These are phyloP conservation scores for Crithidia fasciculata DNA, from an alignment of 208 protist species.

Conservation along the genomic window DNA sequence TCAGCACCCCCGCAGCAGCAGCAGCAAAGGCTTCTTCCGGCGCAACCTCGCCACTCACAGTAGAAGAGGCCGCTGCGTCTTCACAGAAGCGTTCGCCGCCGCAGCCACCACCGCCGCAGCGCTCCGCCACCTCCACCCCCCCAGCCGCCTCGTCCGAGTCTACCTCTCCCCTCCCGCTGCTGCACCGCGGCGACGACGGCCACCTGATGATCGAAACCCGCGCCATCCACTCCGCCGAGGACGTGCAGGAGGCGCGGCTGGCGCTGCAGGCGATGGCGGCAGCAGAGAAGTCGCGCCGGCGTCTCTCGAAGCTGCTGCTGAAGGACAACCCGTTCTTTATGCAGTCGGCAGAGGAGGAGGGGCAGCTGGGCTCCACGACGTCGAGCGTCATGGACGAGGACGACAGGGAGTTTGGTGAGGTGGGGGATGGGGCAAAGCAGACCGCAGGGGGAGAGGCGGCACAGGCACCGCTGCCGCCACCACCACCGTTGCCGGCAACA, in stretches of 20 bases:
- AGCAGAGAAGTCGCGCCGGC: slow-evolving; percentile 39
- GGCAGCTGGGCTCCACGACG: slow-evolving; percentile 14
- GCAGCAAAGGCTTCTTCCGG: no score
- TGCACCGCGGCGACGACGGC: slow-evolving; percentile 39
- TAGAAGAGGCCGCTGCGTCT: no score
- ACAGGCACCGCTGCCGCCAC: neutral
- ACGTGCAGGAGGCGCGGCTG: slow-evolving; percentile 46
- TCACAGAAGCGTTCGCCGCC: no score
- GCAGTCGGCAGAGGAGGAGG: slow-evolving; percentile 33
- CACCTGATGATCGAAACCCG: slow-evolving; percentile 32
- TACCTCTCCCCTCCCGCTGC: slow-evolving; percentile 19
- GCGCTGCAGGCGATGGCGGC: slow-evolving; percentile 47
- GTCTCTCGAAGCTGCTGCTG: slow-evolving; percentile 28
- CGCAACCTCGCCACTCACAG: no score
- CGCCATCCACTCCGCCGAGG: slow-evolving; percentile 47
- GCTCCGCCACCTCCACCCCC: neutral
- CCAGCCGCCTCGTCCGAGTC: slow-evolving; percentile 2
- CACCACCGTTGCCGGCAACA: neutral
- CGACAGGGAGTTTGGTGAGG: slow-evolving; percentile 1
- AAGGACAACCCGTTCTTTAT: slow-evolving; percentile 31
- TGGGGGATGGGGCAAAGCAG: neutral
- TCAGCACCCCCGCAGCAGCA: no score
- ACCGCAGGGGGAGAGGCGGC: neutral
- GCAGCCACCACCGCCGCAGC: neutral
- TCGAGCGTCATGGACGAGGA: slow-evolving; percentile 1